Conservation (phyloP, 2,329 filamentous ascomycete species). For the Pseudopithomyces chartarum region DNA sequence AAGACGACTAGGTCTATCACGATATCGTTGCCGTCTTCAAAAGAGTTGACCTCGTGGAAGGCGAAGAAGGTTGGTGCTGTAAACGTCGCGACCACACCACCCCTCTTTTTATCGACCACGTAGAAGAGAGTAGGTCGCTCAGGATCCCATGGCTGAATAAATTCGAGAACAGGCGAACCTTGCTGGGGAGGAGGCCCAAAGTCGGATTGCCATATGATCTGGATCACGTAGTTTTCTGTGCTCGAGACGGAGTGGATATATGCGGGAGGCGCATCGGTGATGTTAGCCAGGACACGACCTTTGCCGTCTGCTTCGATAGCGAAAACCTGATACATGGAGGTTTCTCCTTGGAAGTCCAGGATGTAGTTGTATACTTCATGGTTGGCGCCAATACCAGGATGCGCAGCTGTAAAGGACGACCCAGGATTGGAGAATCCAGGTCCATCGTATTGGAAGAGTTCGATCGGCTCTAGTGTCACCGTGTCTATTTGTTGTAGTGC, state of each 20-base stretch:
- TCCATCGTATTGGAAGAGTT: constrained; percentile 7
- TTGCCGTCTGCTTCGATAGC: constrained; percentile 7
- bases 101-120: constrained; percentile 9
- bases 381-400: constrained; percentile 8
- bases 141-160: constrained; percentile 10
- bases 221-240: constrained; percentile 12
- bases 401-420: constrained; percentile 1
- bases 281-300: constrained; percentile 9
- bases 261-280: constrained; percentile 9
- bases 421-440: neutral
- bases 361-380: constrained; percentile 13
- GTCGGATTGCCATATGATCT: constrained; percentile 9
- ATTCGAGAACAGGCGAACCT: constrained; percentile 2
- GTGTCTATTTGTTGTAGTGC: constrained; percentile 9
- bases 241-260: constrained; percentile 11
- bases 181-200: neutral
- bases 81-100: constrained; percentile 9
- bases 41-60: constrained; percentile 15
- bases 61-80: constrained; percentile 11
- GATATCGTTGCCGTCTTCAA: constrained; percentile 10
- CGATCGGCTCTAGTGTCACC: constrained; percentile 12
- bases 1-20: constrained; percentile 5
- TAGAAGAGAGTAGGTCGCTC: constrained; percentile 8
- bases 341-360: constrained; percentile 3
- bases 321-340: constrained; percentile 9